Evolutionary conservation across 768 basidiomycete species (phyloP), one percentile per base, ranked within the genome.

Genomic region (Boletus eberwhitei): DNA sequence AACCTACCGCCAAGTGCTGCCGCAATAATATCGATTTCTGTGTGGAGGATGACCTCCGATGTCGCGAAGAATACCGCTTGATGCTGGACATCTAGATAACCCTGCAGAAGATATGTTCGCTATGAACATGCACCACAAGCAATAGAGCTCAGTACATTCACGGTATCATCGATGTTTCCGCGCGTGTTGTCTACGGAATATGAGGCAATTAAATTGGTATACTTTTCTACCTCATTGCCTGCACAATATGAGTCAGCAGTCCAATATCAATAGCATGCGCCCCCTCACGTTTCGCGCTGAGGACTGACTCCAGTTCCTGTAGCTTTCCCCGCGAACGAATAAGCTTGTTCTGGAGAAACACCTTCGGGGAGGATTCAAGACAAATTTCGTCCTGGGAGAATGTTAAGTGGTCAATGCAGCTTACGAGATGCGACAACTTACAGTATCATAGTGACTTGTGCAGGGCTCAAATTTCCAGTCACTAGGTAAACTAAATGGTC

Each of bases 381-480:
- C 74, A 85, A 70, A 91, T 79, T 7, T 77, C 80, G 38, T 57
- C 47, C 65, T 68, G 29, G 17, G 22, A 56, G 17, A 38, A 52
- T 31, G 45, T 53, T 11, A 46, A 31, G 42, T 55, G 48, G 26
- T 45, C 34, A 40, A 39, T 40, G 40, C 14, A 46, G 1, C 11
- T 17, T 11, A 41, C 46, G 40, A 5, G 26, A 42, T 47, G 39
- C 35, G n/a, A 26, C 31, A 16, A 69, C 82, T 58, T 66, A 83
- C 90, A 43, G 83, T 88, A 64, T 93, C 91, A 66, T 93, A 93
- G 59, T 88, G 83, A 50, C 73, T 80, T 8, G 78, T 58, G 57
- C 86, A 89, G 14, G 90, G 87, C 65, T 93, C 90, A 62, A 92
- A 93, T 40, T 57, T 69, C 85, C 83, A 90, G 64, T 90, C 85